phyloP scores from a whole-genome alignment of 352 stramenopile genomes.

The Phytopythium litorale region DNA sequence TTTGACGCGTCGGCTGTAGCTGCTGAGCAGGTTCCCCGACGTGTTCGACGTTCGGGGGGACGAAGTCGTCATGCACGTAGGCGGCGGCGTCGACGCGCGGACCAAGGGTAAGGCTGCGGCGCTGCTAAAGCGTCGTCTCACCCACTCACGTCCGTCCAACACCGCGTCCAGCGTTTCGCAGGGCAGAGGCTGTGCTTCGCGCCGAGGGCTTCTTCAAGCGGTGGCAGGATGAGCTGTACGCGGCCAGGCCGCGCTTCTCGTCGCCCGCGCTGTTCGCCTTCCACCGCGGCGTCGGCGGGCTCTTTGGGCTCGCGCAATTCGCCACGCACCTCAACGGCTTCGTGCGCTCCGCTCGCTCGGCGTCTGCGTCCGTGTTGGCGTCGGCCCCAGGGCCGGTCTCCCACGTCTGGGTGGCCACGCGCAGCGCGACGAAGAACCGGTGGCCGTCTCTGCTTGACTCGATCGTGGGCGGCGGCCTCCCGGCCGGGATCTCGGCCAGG shows the following conservation, averaged over 20 bases:
- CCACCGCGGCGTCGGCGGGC: conserved; percentile 54
- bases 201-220: conserved; percentile 39
- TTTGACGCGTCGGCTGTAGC: conserved; percentile 10
- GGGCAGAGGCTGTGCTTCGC: conserved; percentile 36
- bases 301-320: conserved; percentile 65
- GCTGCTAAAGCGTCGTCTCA: background rate
- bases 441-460: conserved; percentile 56
- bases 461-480: conserved; percentile 58
- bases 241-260: conserved; percentile 39
- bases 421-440: conserved; percentile 42
- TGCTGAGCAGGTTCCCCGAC: conserved; percentile 24
- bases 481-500: conserved; percentile 34
- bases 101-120: conserved; percentile 11
- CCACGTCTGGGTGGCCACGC: conserved; percentile 61
- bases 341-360: conserved; percentile 17
- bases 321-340: conserved; percentile 74
- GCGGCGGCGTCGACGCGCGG: conserved; percentile 26
- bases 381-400: conserved; percentile 12
- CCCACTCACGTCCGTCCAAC: background rate
- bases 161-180: conserved; percentile 29
- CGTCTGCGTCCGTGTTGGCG: conserved; percentile 8
- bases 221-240: conserved; percentile 67
- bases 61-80: conserved; percentile 25
- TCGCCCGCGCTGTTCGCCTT: conserved; percentile 51
- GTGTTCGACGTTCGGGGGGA: conserved; percentile 28